Evolutionary conservation across 1,284 basidiomycete genomes (phyloP), one percentile per base, ranked within the genome.

Genomic region (Ustilago loliicola): DNA sequence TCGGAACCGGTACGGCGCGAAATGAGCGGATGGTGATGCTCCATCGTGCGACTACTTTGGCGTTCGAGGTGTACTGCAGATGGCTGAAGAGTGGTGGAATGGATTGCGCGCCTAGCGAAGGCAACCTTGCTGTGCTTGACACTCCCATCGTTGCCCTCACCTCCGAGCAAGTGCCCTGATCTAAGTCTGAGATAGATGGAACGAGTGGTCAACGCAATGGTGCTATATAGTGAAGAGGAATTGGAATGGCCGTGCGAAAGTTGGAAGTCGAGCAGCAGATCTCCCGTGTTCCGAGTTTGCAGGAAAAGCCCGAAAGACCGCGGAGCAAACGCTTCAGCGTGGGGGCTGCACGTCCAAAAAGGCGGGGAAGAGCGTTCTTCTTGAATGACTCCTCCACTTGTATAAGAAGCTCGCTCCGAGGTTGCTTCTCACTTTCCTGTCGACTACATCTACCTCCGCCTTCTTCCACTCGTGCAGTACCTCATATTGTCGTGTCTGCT

Each of bases 1-100:
- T 64, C 6, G 77, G 77, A 3, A 79, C 77, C 23, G 77, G 72
- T 0, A 79, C 68, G 21, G 77, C 77, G n/a, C 77, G 72, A 36
- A 79, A 79, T n/a, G 77, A 79, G 50, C 77, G 77, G 53, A 79
- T 74, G 56, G 72, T 79, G 68, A 79, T 69, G 62, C 66, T 74
- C 77, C 77, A 79, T 27, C 77, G 61, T 36, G 77, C 55, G 1
- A 72, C 69, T 8, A 79, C 72, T 19, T 69, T 74, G 42, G 77
- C 77, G 48, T 71, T 75, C 13, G 68, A 69, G 0, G 72, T 61
- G 42, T 67, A 53, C 57, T 79, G 77, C 0, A 79, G 77, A 34
- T 79, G 77, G 40, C 51, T 75, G 61, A 79, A 79, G 34, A 79
- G 69, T 7, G 72, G 68, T 4, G 72, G 77, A 19, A 79, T 79